A percentile compares a stretch with the other conserved stretches of the same genome.
phyloP scores from a whole-genome alignment of 352 stramenopile genomes.

The Elongisporangium undulatum region DNA sequence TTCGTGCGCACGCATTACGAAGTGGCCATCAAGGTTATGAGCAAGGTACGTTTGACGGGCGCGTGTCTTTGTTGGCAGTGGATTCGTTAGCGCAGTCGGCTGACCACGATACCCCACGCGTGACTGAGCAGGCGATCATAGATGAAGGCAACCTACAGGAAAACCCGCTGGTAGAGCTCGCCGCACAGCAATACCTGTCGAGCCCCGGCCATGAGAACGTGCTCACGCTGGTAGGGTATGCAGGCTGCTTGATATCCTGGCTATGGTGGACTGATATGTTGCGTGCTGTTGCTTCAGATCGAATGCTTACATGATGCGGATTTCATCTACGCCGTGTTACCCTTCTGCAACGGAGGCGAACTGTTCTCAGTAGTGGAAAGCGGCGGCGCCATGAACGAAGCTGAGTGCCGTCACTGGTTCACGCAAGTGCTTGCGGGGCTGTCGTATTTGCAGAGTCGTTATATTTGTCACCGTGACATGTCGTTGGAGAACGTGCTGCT shows the following conservation, averaged over 20 bases:
- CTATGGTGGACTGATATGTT: neutral
- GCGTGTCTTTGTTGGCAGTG: neutral
- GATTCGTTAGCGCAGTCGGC: neutral
- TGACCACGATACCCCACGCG: slow-evolving; percentile 1
- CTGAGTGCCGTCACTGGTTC: slow-evolving; percentile 81
- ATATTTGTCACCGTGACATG: slow-evolving; percentile 88
- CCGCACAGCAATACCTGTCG: slow-evolving; percentile 80
- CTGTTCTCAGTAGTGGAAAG: slow-evolving; percentile 83
- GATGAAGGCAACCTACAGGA: slow-evolving; percentile 84
- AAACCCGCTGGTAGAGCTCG: slow-evolving; percentile 82
- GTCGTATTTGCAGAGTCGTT: slow-evolving; percentile 79
- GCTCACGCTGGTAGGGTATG: slow-evolving; percentile 61
- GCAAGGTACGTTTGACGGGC: slow-evolving; percentile 43
- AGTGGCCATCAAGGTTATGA: slow-evolving; percentile 88
- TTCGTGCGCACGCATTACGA: slow-evolving; percentile 80
- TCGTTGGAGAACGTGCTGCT: slow-evolving; percentile 85
- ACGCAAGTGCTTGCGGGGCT: slow-evolving; percentile 72
- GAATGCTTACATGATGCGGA: slow-evolving; percentile 81
- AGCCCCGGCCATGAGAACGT: slow-evolving; percentile 80
- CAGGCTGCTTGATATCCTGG: neutral
- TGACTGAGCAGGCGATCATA: slow-evolving; percentile 62
- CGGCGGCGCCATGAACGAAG: slow-evolving; percentile 72
- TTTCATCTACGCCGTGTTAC: slow-evolving; percentile 82
- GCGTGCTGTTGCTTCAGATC: slow-evolving; percentile 24
- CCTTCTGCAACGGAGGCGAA: slow-evolving; percentile 83